These are phyloP conservation scores for Stromatinia cepivora DNA, from an alignment of 2,329 filamentous ascomycete genomes.

Conservation along the genomic window DNA sequence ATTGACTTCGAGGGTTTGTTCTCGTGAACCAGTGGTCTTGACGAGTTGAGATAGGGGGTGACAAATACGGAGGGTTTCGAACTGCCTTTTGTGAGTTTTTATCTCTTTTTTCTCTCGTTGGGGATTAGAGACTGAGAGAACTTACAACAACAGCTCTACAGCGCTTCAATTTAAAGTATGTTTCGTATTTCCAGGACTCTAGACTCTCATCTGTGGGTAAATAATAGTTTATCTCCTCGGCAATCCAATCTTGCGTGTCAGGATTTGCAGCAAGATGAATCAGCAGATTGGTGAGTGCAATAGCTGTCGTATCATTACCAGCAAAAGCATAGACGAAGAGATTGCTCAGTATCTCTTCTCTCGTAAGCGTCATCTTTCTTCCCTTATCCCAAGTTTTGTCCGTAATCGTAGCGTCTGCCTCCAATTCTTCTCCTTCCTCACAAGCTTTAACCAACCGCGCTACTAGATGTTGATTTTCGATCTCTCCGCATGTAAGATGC, in stretches of 20 bases:
- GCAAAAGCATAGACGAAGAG: conserved; percentile 15
- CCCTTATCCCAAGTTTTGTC: not conserved
- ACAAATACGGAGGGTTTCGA: conserved; percentile 9
- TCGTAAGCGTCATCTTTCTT: conserved; percentile 8
- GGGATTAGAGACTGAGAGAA: not conserved
- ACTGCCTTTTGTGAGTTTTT: not conserved
- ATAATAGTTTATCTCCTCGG: conserved; percentile 11
- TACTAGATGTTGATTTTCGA: not conserved
- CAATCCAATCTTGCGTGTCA: not conserved
- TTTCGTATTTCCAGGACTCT: not conserved
- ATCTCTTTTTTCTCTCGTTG: not conserved
- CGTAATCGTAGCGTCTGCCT: not conserved
- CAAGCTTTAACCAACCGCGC: not conserved
- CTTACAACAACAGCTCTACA: not conserved
- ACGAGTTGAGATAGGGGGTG: conserved; percentile 9
- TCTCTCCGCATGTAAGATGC: not conserved
- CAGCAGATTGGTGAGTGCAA: not conserved
- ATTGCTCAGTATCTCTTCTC: conserved; percentile 12
- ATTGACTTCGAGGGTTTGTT: not conserved
- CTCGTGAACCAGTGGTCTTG: not conserved
- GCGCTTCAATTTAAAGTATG: not conserved
- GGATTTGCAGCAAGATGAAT: not conserved
- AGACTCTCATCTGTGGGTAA: not conserved
- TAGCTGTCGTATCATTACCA: conserved; percentile 5
- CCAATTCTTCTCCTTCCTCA: not conserved